These are phyloP conservation scores for Tubosaeta sp. DNA, from an alignment of 768 basidiomycete species.

Conservation along the genomic window DNA sequence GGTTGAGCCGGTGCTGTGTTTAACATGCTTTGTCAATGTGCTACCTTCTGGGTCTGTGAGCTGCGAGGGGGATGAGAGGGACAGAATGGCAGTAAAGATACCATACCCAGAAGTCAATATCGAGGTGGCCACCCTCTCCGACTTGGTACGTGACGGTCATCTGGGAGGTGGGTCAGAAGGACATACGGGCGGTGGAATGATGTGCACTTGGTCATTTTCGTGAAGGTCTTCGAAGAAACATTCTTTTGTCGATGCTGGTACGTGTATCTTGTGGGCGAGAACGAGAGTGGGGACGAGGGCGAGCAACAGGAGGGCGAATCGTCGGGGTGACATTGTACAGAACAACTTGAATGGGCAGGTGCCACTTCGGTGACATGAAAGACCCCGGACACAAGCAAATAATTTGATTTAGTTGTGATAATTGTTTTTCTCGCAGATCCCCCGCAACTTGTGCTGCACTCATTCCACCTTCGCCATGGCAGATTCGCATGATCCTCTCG, in stretches of 20 bases:
- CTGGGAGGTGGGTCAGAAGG: slow-evolving; percentile 36
- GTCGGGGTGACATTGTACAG: slow-evolving; percentile 33
- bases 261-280: slow-evolving; percentile 66
- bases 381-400: slow-evolving; percentile 27
- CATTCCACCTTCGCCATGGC: slow-evolving; percentile 41
- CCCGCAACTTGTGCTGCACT: slow-evolving; percentile 2
- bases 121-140: slow-evolving; percentile 92
- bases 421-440: slow-evolving; percentile 17
- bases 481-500: slow-evolving; percentile 59
- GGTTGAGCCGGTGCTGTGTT: slow-evolving; percentile 84
- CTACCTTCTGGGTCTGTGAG: slow-evolving; percentile 71
- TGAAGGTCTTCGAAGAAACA: slow-evolving; percentile 97
- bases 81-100: neutral
- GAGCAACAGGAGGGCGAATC: slow-evolving; percentile 37
- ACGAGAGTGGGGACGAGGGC: slow-evolving; percentile 33
- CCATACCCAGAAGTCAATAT: slow-evolving; percentile 94
- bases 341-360: neutral
- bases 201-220: slow-evolving; percentile 75
- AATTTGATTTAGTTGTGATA: slow-evolving; percentile 21
- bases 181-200: neutral
- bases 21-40: slow-evolving; percentile 73
- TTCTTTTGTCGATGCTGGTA: slow-evolving; percentile 79
- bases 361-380: neutral
- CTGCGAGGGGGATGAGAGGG: slow-evolving; percentile 37
- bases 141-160: slow-evolving; percentile 99